Base-by-base conservation (phyloP, 1,284 basidiomycete species). In the Tilletia walkeri region DNA sequence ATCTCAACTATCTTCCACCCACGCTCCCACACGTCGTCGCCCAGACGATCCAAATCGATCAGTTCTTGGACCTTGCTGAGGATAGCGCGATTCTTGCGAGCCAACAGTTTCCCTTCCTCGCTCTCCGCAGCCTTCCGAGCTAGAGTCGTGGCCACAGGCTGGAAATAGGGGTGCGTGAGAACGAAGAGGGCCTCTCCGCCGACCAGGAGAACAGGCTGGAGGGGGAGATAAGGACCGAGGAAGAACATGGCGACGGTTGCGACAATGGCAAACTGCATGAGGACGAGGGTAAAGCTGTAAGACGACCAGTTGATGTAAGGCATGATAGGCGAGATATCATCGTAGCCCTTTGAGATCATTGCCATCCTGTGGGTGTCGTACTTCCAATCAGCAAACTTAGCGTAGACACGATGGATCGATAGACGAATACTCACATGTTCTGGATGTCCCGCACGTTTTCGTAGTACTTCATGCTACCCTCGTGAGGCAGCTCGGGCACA, bases 301-400 rank as follows among this genome's bases (percentile, higher is more conserved):
- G 76, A 76, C 0, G 83, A 84, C 83, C 83, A 84, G 72, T 84
- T 82, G 61, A 84, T 71, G 68, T 80, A 82, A 18, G 77, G 76
- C 14, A 83, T 78, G 4, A 80, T 69, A 3, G 80, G 79, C 0
- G 77, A 72, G n/a, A 81, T 74, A 45, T 76, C 69, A 61, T 81
- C 80, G 69, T 84, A 83, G 56, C 74, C 79, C 49, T 82, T 79
- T 47, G 81, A 80, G 53, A 83, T 74, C 72, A 82, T 76, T 16
- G 74, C 72, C 82, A 83, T 83, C 74, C 72, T 75, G 68, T 47
- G 49, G 39, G 14, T 9, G 54, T 20, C 24, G 34, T 30, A 6
- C 12, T 56, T 34, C 20, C 24, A 34, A 24, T 56, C 54, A 56
- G 54, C 4, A 30, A 30, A 30, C 24, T 30, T 30, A 30, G 24